These are phyloP conservation scores for Peronospora tabacina DNA, from an alignment of 352 stramenopile species.

Conservation along the genomic window DNA sequence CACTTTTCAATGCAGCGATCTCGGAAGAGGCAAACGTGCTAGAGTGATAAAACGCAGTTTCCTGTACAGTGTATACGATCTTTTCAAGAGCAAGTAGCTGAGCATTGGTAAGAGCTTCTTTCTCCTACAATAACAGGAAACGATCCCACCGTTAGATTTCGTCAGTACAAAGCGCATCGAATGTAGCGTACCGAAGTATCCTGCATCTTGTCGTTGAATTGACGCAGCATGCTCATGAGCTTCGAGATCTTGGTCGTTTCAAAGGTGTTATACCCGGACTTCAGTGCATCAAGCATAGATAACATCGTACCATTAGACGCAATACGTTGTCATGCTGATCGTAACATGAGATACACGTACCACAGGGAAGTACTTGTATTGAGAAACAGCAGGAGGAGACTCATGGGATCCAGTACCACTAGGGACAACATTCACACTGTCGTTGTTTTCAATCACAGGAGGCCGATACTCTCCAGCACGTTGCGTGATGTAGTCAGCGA, in stretches of 20 bases:
- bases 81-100: conserved; percentile 58
- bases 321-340: background rate
- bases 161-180: conserved; percentile 1
- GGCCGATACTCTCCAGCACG: conserved; percentile 71
- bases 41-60: conserved; percentile 89
- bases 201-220: conserved; percentile 84
- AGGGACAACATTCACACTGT: conserved; percentile 21
- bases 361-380: conserved; percentile 67
- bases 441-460: conserved; percentile 50
- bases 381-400: conserved; percentile 3
- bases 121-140: conserved; percentile 6
- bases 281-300: conserved; percentile 10
- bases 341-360: conserved; percentile 17
- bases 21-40: conserved; percentile 66
- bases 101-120: conserved; percentile 26
- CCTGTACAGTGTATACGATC: conserved; percentile 56
- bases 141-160: conserved; percentile 2
- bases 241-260: conserved; percentile 90
- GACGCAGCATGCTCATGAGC: conserved; percentile 83
- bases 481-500: conserved; percentile 95
- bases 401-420: conserved; percentile 7
- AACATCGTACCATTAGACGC: conserved; percentile 8
- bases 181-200: conserved; percentile 32
- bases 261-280: conserved; percentile 88
- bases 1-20: conserved; percentile 48